Conservation (phyloP, 192 early-diverging fungal genomes). For the Coemansia sp. region DNA sequence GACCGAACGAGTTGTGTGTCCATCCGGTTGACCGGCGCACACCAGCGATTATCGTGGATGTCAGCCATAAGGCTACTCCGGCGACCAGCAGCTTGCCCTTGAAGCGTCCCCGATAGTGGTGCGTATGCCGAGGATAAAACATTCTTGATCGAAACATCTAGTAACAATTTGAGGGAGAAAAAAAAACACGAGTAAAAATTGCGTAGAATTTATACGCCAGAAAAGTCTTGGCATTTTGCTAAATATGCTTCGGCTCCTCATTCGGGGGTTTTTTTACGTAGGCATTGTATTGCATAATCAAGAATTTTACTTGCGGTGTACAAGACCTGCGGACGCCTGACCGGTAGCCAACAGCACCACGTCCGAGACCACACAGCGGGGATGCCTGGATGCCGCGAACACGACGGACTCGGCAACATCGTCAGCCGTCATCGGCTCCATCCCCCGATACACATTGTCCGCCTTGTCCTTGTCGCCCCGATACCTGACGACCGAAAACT, state of each 20-base stretch:
- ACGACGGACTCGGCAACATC: conserved; percentile 78
- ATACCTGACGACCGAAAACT: conserved; percentile 84
- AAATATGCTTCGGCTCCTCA: background rate
- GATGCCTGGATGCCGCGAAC: conserved; percentile 70
- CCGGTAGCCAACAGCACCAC: conserved; percentile 38
- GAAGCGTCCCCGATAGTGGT: conserved; percentile 10
- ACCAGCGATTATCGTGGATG: conserved; percentile 34
- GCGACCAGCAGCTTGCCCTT: conserved; percentile 29
- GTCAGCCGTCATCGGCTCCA: conserved; percentile 63
- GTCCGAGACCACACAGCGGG: conserved; percentile 37
- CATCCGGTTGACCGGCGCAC: conserved; percentile 29
- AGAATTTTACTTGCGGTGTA: conserved; percentile 18
- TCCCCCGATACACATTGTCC: conserved; percentile 73
- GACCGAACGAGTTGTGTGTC: conserved; percentile 24
- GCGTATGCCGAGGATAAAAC: conserved; percentile 14
- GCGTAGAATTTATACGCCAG: no score
- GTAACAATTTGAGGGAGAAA: no score
- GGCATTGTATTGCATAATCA: no score
- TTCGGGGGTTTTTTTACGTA: background rate
- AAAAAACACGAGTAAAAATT: no score
- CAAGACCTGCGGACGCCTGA: conserved; percentile 29
- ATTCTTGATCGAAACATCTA: conserved; percentile 1
- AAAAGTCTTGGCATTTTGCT: conserved; percentile 23
- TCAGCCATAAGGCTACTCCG: conserved; percentile 38
- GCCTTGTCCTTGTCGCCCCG: conserved; percentile 63